Conservation (phyloP, 345 rosid species). For the Linum usitatissimum region DNA sequence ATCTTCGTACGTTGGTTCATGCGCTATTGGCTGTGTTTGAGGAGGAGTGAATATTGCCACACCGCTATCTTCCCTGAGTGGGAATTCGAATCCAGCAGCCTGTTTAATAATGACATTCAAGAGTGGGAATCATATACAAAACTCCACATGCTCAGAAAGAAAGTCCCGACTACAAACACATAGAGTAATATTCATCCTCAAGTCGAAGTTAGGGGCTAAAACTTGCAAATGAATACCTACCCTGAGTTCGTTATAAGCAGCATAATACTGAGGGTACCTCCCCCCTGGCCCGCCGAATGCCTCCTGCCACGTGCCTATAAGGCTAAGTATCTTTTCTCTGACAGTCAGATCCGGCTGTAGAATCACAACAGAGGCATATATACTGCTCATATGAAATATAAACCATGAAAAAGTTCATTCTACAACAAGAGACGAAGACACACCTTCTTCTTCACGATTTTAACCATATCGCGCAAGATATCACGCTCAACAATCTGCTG, state of each 20-base stretch:
- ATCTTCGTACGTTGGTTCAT: slow-evolving; percentile 55
- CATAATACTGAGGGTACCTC: slow-evolving; percentile 72
- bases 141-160: no score
- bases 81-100: slow-evolving; percentile 86
- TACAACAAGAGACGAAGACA: slow-evolving; percentile 9
- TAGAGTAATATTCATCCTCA: no score
- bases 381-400: not conserved
- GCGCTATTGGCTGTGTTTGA: slow-evolving; percentile 67
- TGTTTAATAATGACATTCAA: slow-evolving; percentile 8
- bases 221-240: slow-evolving; percentile 26
- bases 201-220: no score
- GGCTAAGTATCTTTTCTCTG: slow-evolving; percentile 74
- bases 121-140: no score
- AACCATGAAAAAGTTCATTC: slow-evolving; percentile 1
- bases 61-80: slow-evolving; percentile 68
- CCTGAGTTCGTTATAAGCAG: slow-evolving; percentile 82
- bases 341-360: slow-evolving; percentile 90
- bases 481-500: slow-evolving; percentile 88
- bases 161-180: no score
- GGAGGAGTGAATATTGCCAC: slow-evolving; percentile 96
- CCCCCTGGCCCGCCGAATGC: slow-evolving; percentile 82
- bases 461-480: slow-evolving; percentile 91
- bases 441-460: slow-evolving; percentile 94
- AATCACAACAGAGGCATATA: slow-evolving; percentile 9
- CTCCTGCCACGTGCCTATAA: slow-evolving; percentile 63